A percentile compares a stretch with the other conserved stretches of the same genome.
These are phyloP conservation scores for Stenocarpella maydis DNA, from an alignment of 2,329 filamentous ascomycete species.

Conservation along the genomic window DNA sequence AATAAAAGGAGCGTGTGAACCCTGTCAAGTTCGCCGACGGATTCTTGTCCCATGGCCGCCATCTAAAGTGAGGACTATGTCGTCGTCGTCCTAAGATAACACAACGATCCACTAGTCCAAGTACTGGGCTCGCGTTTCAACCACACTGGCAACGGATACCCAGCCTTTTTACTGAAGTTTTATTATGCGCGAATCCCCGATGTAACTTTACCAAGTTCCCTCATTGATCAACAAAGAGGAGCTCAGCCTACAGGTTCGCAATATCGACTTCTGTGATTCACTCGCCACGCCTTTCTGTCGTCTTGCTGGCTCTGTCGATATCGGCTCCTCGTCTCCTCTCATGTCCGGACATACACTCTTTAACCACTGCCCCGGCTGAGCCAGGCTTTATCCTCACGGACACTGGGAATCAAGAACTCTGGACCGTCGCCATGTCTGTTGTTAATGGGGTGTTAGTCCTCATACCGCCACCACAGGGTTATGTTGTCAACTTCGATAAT, in stretches of 20 bases:
- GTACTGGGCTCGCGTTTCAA: conserved; percentile 12
- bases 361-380: not conserved
- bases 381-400: not conserved
- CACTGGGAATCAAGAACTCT: not conserved
- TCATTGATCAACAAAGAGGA: conserved; percentile 7
- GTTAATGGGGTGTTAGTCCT: conserved; percentile 17
- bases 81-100: not conserved
- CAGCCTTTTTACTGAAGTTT: not conserved
- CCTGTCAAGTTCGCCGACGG: not conserved
- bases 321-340: not conserved
- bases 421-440: not conserved
- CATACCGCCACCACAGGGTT: conserved; percentile 42
- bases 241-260: not conserved
- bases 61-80: not conserved
- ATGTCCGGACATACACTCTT: not conserved
- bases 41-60: not conserved
- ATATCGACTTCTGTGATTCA: not conserved
- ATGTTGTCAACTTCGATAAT: conserved; percentile 46
- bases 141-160: conserved; percentile 3
- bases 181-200: not conserved
- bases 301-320: not conserved
- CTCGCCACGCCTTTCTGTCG: not conserved
- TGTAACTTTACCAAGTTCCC: not conserved
- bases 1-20: not conserved
- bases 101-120: conserved; percentile 10